Conservation (phyloP, 1,284 basidiomycete species). For the Apiotrichum gamsii region DNA sequence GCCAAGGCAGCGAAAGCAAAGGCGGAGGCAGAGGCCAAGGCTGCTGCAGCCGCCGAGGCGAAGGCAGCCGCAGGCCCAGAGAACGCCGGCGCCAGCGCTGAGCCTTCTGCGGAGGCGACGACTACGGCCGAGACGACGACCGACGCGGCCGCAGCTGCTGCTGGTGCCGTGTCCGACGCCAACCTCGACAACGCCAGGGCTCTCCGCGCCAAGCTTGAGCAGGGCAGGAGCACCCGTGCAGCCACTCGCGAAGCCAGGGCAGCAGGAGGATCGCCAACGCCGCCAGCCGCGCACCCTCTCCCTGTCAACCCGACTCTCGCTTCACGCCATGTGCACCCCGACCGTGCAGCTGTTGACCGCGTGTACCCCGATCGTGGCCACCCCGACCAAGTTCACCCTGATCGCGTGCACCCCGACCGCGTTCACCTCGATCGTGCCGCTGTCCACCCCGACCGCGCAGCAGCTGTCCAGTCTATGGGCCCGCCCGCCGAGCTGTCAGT, state of each 20-base stretch:
- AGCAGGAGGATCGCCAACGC: background rate
- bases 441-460: background rate
- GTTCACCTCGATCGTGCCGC: too few relatives aligned
- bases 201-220: slow-evolving; percentile 28
- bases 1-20: slow-evolving; percentile 1
- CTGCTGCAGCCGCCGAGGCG: background rate
- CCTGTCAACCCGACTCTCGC: slow-evolving; percentile 1
- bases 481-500: slow-evolving; percentile 26
- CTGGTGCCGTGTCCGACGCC: slow-evolving; percentile 1
- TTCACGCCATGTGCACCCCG: background rate
- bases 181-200: slow-evolving; percentile 18
- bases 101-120: slow-evolving; percentile 7
- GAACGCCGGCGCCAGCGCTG: background rate
- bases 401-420: too few relatives aligned
- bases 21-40: background rate
- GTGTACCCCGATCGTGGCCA: too few relatives aligned
- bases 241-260: slow-evolving; percentile 7
- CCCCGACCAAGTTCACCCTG: too few relatives aligned
- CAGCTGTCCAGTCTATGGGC: slow-evolving; percentile 19
- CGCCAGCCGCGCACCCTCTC: slow-evolving; percentile 1
- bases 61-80: background rate
- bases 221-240: slow-evolving; percentile 10
- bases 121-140: slow-evolving; percentile 16
- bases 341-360: background rate
- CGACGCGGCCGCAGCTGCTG: slow-evolving; percentile 6